These are phyloP conservation scores for Pyrus bretschneideri DNA, from an alignment of 306 rosid genomes.

Conservation along the genomic window DNA sequence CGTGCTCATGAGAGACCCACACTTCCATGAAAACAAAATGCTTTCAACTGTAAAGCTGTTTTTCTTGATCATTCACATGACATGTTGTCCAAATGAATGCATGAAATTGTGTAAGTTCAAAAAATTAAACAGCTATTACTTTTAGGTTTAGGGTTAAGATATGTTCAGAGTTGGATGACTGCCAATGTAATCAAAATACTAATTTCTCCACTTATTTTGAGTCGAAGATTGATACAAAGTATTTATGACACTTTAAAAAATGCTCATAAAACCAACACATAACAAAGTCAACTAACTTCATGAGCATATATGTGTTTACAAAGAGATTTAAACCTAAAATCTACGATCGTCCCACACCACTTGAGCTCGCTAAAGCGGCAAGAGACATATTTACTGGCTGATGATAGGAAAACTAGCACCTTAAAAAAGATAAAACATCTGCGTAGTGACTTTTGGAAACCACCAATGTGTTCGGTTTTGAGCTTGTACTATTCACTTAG, in stretches of 20 bases:
- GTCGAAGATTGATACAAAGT: background rate
- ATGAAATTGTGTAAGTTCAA: background rate
- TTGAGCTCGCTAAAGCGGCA: no score
- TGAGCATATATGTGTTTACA: background rate
- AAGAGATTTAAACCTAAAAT: background rate
- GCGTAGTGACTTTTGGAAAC: background rate
- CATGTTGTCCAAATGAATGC: background rate
- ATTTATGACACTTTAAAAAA: background rate
- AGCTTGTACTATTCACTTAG: constrained; percentile 9
- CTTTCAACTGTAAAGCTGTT: background rate
- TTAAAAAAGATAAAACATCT: background rate
- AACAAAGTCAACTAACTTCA: background rate
- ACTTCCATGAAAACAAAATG: background rate
- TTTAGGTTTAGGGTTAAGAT: background rate
- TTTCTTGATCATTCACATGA: background rate
- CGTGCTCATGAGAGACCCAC: background rate
- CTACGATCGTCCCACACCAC: background rate
- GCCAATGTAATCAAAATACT: background rate
- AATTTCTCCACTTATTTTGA: background rate
- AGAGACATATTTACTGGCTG: background rate
- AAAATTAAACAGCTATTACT: background rate
- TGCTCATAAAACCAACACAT: background rate
- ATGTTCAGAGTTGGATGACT: background rate
- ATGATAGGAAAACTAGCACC: background rate
- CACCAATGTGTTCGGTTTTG: background rate